Conservation (phyloP, 495 filamentous ascomycete species). For the Symbiotaphrina buchneri region DNA sequence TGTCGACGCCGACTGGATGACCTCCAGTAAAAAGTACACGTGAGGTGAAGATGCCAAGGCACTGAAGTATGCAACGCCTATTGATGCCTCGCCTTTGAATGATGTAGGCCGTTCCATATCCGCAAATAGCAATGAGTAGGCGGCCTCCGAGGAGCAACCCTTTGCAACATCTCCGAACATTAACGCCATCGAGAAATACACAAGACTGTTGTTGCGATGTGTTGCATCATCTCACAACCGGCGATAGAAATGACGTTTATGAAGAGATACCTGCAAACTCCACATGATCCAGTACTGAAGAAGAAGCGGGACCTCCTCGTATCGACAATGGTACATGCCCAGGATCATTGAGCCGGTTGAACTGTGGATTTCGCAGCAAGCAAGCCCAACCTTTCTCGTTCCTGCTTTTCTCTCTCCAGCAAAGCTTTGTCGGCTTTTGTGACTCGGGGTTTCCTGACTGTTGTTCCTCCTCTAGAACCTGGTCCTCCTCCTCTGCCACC, state of each 20-base stretch:
- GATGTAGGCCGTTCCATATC: no score
- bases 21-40: no score
- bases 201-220: neutral
- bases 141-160: no score
- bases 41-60: no score
- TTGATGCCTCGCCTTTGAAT: no score
- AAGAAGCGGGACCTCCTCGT: neutral
- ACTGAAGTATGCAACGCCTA: no score
- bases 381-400: slow-evolving; percentile 26
- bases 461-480: slow-evolving; percentile 40
- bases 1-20: no score
- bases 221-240: neutral
- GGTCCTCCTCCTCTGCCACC: slow-evolving; percentile 16
- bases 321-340: neutral
- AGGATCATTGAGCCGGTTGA: neutral
- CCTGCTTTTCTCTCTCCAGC: slow-evolving; percentile 48
- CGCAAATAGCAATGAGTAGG: no score
- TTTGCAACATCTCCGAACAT: no score
- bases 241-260: neutral
- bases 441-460: slow-evolving; percentile 54
- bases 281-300: no score
- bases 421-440: slow-evolving; percentile 47
- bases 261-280: neutral
- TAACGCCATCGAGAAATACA: no score
- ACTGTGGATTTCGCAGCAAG: slow-evolving; percentile 3